Base-by-base conservation (phyloP, 306 rosid species). In the Crataegus laevigata region DNA sequence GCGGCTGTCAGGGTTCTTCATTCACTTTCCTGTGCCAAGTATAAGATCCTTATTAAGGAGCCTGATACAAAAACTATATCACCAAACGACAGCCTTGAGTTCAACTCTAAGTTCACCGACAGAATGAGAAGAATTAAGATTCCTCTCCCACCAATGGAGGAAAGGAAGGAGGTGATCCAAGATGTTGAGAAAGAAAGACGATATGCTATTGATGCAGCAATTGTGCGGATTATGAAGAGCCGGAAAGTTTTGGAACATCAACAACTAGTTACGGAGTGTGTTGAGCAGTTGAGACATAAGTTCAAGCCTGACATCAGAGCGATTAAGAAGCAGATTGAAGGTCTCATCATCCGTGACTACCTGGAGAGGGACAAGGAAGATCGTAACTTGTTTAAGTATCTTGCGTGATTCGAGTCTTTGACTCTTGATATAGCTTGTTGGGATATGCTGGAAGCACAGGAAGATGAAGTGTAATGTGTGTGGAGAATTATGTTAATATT, bases 171-270 rank as follows among this genome's bases (percentile, higher is more conserved):
- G 66, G 85, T 88, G 14, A 79, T 80, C 50, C 89, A 90, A 80
- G 92, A 87, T 57, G 96, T 92, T 36, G 91, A 88, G 83, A 87
- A 86, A 78, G 93, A 88, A 72, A 73, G 92, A 71, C 85, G 94
- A 57, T 90, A 86, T 78, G 89, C 96, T 45, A 92, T 88, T 29
- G 96, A 92, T 80, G 96, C 94, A 19, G 85, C 96, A 15, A 74
- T 92, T n/a, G 91, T 92, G 79, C 91, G 97, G 75, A 90, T 90
- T 38, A 92, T 90, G 94, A 90, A 92, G 80, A 84, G 90, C 51
- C 78, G 94, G 60, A 92, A 90, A 82, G 79, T 83, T 70, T 74
- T 88, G 80, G 82, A 82, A 24, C 86, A 83, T 74, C 94, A 84
- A 63, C 89, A 85, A 18, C 54, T 92, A 67, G 91, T 90, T 77